Conservation (phyloP, 805 yeast genomes). For the Sugiyamaella valdiviana region DNA sequence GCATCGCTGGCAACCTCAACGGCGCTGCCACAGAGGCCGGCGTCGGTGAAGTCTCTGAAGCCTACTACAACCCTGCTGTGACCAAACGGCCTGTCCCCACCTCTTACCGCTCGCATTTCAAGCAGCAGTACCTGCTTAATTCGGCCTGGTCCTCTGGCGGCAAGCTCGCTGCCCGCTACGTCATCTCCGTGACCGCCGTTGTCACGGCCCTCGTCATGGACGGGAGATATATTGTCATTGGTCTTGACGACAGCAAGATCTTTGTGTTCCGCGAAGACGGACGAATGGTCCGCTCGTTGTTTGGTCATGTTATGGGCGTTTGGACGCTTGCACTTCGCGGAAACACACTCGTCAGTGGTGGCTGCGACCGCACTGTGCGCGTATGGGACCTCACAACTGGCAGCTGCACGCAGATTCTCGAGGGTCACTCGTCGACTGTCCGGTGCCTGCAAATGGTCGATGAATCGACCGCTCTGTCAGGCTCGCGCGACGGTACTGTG, state of each 20-base stretch:
- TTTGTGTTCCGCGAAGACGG: constrained; percentile 39
- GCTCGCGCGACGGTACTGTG: constrained; percentile 86
- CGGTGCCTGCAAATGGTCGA: constrained; percentile 77
- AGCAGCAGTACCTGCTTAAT: constrained; percentile 35
- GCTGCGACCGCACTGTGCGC: constrained; percentile 93
- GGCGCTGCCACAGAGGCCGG: constrained; percentile 5
- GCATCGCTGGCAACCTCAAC: constrained; percentile 10
- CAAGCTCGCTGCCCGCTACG: constrained; percentile 35
- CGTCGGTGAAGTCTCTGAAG: constrained; percentile 10
- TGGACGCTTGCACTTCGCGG: constrained; percentile 95
- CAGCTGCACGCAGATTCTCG: constrained; percentile 75
- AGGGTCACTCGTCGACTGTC: constrained; percentile 92
- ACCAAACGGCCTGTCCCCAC: constrained; percentile 26
- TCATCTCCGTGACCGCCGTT: constrained; percentile 32
- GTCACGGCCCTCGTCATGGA: constrained; percentile 36
- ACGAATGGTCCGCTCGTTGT: constrained; percentile 67
- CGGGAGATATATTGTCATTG: constrained; percentile 34
- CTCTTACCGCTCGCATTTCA: constrained; percentile 35
- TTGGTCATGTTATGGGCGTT: constrained; percentile 96
- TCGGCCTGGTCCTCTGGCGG: constrained; percentile 40
- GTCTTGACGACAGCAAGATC: constrained; percentile 40
- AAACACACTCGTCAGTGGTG: constrained; percentile 84
- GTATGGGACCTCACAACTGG: constrained; percentile 92
- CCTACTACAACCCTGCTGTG: constrained; percentile 13
- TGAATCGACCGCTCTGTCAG: constrained; percentile 71